A percentile compares a stretch with the other conserved stretches of the same genome.
These are phyloP conservation scores for Diaporthe caulivora DNA, from an alignment of 2,329 filamentous ascomycete species.

Conservation along the genomic window DNA sequence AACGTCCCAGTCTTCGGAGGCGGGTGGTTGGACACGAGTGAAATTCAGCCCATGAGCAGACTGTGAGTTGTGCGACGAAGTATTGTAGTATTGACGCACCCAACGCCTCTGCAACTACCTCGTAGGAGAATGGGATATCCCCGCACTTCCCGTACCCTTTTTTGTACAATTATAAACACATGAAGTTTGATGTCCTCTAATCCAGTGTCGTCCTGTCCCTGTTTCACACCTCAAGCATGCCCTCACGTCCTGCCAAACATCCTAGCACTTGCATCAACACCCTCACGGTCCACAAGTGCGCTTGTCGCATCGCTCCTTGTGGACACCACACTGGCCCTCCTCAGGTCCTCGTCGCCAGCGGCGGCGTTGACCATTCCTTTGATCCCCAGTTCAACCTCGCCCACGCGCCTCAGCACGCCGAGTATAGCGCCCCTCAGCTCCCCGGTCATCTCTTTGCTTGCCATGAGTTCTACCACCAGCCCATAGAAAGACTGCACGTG, in stretches of 20 bases:
- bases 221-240: constrained; percentile 42
- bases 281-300: constrained; percentile 41
- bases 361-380: constrained; percentile 57
- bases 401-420: constrained; percentile 82
- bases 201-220: constrained; percentile 44
- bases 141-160: background rate
- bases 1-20: background rate
- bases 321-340: constrained; percentile 58
- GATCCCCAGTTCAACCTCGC: constrained; percentile 78
- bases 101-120: constrained; percentile 11
- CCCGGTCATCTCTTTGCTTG: constrained; percentile 79
- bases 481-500: constrained; percentile 90
- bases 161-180: constrained; percentile 30
- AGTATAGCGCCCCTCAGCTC: constrained; percentile 86
- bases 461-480: constrained; percentile 82
- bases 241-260: constrained; percentile 24
- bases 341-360: constrained; percentile 42
- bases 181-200: constrained; percentile 26
- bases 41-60: background rate
- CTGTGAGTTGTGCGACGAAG: background rate
- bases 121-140: background rate
- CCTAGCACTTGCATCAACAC: constrained; percentile 46
- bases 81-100: background rate
- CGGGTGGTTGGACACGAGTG: background rate
- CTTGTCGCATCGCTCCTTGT: constrained; percentile 35